phyloP scores from a whole-genome alignment of 2,329 filamentous ascomycete genomes.

The Fusarium tuaranense region DNA sequence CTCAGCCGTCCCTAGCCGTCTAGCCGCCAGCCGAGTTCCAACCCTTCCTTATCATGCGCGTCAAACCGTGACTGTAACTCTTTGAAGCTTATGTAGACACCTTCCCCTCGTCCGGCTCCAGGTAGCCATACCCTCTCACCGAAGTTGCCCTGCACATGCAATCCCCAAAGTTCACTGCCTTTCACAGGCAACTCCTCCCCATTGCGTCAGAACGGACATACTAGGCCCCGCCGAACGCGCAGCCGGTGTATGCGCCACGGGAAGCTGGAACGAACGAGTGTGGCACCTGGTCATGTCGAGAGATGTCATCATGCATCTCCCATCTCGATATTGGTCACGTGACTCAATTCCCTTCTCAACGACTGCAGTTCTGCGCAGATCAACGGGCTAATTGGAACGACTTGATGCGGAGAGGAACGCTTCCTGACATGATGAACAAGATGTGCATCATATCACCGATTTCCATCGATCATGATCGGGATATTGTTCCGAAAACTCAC shows the following conservation, averaged over 20 bases:
- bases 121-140: slow-evolving; percentile 19
- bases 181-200: not conserved
- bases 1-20: slow-evolving; percentile 14
- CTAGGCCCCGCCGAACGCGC: slow-evolving; percentile 25
- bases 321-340: slow-evolving; percentile 26
- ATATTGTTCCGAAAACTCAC: not conserved
- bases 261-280: slow-evolving; percentile 32
- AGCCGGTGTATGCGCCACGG: slow-evolving; percentile 27
- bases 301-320: slow-evolving; percentile 36
- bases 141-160: not conserved
- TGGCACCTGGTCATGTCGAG: slow-evolving; percentile 21
- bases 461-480: not conserved
- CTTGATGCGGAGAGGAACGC: not conserved
- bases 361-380: slow-evolving; percentile 4
- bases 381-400: slow-evolving; percentile 2
- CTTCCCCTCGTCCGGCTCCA: slow-evolving; percentile 2
- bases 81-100: not conserved
- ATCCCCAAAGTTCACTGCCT: slow-evolving; percentile 9
- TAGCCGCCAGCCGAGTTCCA: slow-evolving; percentile 16
- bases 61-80: not conserved
- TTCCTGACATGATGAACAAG: slow-evolving; percentile 12
- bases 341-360: slow-evolving; percentile 6
- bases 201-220: slow-evolving; percentile 30
- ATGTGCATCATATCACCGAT: not conserved
- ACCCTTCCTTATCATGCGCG: not conserved